Percentiles rank a stretch among this genome's conserved stretches.
phyloP scores from a whole-genome alignment of 2,329 filamentous ascomycete genomes.

The Boeremia lycopersici region DNA sequence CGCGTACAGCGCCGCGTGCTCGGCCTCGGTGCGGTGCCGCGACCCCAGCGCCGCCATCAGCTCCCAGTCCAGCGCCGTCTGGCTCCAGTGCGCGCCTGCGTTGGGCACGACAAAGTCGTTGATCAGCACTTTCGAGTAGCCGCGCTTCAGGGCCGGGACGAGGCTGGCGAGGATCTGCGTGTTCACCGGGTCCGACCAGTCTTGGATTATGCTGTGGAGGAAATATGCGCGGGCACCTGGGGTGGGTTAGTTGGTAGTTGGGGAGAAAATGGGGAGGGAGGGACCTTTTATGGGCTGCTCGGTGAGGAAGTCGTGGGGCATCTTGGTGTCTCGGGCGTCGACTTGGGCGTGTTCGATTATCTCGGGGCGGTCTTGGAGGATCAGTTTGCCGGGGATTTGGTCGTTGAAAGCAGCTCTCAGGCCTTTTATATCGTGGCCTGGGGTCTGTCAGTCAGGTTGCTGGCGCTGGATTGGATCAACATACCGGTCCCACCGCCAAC shows the following conservation, averaged over 20 bases:
- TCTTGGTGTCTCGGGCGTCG: conserved; percentile 31
- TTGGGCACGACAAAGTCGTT: conserved; percentile 38
- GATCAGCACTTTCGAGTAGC: conserved; percentile 36
- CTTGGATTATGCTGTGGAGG: conserved; percentile 38
- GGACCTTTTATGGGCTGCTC: conserved; percentile 41
- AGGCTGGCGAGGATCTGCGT: conserved; percentile 30
- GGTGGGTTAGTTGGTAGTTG: background rate
- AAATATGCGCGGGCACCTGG: conserved; percentile 33
- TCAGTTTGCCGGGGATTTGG: conserved; percentile 23
- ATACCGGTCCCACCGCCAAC: conserved; percentile 29
- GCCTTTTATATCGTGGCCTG: conserved; percentile 30
- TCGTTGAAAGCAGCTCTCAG: conserved; percentile 22
- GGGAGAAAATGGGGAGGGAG: background rate
- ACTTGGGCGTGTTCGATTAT: conserved; percentile 29
- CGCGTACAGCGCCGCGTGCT: conserved; percentile 29
- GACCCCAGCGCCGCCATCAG: conserved; percentile 31
- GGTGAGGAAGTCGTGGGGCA: conserved; percentile 45
- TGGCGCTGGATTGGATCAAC: background rate
- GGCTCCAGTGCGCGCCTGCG: conserved; percentile 30
- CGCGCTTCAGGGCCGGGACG: conserved; percentile 34
- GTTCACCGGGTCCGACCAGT: conserved; percentile 35
- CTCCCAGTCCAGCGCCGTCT: conserved; percentile 36
- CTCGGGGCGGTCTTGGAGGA: conserved; percentile 33
- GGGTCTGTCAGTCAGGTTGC: background rate
- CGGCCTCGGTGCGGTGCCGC: conserved; percentile 30